Evolutionary conservation across 2,329 filamentous ascomycete genomes (phyloP).

Genomic region (Penicillium sp.): DNA sequence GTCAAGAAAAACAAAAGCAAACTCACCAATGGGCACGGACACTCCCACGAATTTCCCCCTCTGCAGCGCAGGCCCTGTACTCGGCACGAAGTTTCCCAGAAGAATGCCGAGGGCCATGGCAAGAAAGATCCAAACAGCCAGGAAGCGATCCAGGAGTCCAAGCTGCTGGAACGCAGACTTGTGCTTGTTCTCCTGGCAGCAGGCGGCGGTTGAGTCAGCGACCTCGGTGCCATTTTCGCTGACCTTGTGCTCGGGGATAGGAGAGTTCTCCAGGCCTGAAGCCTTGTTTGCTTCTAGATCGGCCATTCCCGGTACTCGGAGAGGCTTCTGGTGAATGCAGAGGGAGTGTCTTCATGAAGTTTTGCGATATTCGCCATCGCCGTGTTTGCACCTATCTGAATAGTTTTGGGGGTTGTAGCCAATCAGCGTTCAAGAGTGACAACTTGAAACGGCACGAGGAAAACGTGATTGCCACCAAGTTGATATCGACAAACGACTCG

Average conservation of each 20-base stretch:
- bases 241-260: neutral
- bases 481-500: neutral
- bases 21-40: slow-evolving; percentile 65
- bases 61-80: slow-evolving; percentile 63
- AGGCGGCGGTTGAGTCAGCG: slow-evolving; percentile 1
- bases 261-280: slow-evolving; percentile 8
- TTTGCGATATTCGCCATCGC: neutral
- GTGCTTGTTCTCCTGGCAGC: slow-evolving; percentile 7
- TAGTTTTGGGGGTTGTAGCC: neutral
- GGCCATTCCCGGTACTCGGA: neutral
- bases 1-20: slow-evolving; percentile 4
- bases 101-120: slow-evolving; percentile 77
- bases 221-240: slow-evolving; percentile 2
- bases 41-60: slow-evolving; percentile 73
- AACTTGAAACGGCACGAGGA: slow-evolving; percentile 1
- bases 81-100: slow-evolving; percentile 72
- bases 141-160: slow-evolving; percentile 63
- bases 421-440: slow-evolving; percentile 10
- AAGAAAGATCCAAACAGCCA: slow-evolving; percentile 74
- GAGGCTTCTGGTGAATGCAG: neutral
- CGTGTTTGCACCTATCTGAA: neutral
- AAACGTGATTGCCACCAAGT: neutral
- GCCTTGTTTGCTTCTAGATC: slow-evolving; percentile 18
- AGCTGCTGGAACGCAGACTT: slow-evolving; percentile 51
- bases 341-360: neutral